Percentiles rank a stretch among this genome's conserved stretches.
Conservation (phyloP, 768 basidiomycete genomes). For the Mycena alexandri region DNA sequence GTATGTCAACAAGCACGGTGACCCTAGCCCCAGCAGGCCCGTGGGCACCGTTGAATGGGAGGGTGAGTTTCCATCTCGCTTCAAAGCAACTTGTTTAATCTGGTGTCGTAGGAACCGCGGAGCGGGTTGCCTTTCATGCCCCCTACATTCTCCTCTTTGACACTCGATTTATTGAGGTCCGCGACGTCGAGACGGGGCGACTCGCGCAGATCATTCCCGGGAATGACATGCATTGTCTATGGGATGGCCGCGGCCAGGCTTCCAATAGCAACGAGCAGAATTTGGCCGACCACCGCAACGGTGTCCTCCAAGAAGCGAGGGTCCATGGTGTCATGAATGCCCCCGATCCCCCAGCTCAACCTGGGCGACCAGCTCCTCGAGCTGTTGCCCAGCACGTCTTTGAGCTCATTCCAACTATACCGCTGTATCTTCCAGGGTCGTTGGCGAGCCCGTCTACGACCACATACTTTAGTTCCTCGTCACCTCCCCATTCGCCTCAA, state of each 20-base stretch:
- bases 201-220: conserved; percentile 88
- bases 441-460: conserved; percentile 38
- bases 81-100: background rate
- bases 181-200: conserved; percentile 84
- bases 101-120: conserved; percentile 68
- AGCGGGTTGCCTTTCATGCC: conserved; percentile 89
- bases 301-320: conserved; percentile 80
- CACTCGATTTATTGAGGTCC: conserved; percentile 90
- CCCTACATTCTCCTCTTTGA: conserved; percentile 93
- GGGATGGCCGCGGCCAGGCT: conserved; percentile 81
- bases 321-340: conserved; percentile 91
- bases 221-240: conserved; percentile 85
- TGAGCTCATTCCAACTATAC: conserved; percentile 83
- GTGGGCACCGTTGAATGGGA: conserved; percentile 93
- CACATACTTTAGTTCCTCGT: conserved; percentile 36
- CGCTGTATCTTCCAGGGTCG: conserved; percentile 68
- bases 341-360: conserved; percentile 55
- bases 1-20: conserved; percentile 93
- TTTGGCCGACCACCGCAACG: conserved; percentile 65
- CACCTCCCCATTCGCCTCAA: conserved; percentile 33
- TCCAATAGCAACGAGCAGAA: conserved; percentile 74
- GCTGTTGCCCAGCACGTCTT: conserved; percentile 80
- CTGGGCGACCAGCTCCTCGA: conserved; percentile 55
- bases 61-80: conserved; percentile 47
- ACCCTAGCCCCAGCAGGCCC: conserved; percentile 69